These are phyloP conservation scores for Globisporangium yorkense DNA, from an alignment of 352 stramenopile species.

Conservation along the genomic window DNA sequence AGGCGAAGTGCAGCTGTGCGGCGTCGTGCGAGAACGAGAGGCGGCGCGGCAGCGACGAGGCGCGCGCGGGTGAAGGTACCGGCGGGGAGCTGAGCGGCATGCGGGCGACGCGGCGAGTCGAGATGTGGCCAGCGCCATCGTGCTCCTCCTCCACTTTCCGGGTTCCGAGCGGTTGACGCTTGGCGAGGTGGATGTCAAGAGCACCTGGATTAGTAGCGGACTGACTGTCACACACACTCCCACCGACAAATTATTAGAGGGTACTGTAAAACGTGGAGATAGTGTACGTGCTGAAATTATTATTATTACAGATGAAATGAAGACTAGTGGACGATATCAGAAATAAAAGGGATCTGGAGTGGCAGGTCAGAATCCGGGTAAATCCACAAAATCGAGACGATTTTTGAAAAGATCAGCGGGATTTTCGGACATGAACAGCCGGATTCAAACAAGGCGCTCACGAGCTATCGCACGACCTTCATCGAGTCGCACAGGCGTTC, in stretches of 20 bases:
- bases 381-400: neutral
- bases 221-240: neutral
- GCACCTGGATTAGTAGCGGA: neutral
- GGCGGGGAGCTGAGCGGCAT: slow-evolving; percentile 8
- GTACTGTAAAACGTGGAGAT: neutral
- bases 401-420: neutral
- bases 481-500: neutral
- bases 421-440: neutral
- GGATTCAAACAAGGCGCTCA: neutral
- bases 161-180: neutral
- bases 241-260: neutral
- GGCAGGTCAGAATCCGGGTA: neutral
- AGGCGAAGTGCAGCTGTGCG: slow-evolving; percentile 26
- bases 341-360: neutral
- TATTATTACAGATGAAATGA: no score
- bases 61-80: neutral
- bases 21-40: slow-evolving; percentile 14
- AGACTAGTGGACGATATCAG: no score
- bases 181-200: neutral
- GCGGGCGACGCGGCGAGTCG: neutral
- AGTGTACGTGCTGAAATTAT: no score
- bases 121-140: neutral
- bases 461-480: neutral
- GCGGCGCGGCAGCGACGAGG: slow-evolving; percentile 8
- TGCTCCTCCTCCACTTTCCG: neutral